Percentiles rank a stretch among this genome's conserved stretches.
Evolutionary conservation across 495 filamentous ascomycete species (phyloP).

Genomic region (Elaphomyces granulatus): DNA sequence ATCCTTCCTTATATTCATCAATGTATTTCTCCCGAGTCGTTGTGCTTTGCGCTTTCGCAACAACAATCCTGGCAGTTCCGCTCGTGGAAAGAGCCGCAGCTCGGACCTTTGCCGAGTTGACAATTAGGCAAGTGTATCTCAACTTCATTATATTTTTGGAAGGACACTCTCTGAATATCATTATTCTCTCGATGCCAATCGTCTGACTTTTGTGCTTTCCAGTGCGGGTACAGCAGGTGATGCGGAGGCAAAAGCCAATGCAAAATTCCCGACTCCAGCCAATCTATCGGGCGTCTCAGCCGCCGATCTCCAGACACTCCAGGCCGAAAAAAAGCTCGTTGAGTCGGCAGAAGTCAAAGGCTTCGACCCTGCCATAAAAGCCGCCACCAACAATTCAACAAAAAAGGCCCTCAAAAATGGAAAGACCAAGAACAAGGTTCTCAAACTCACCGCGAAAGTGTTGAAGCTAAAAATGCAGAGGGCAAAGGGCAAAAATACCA

Average conservation of each 20-base stretch:
- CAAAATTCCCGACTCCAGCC: slow-evolving; percentile 1
- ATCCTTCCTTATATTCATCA: too few relatives aligned
- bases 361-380: slow-evolving; percentile 4
- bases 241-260: slow-evolving; percentile 3
- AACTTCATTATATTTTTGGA: too few relatives aligned
- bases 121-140: too few relatives aligned
- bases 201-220: too few relatives aligned
- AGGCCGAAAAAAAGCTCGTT: slow-evolving; percentile 1
- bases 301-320: slow-evolving; percentile 2
- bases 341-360: slow-evolving; percentile 1
- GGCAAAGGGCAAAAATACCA: slow-evolving; percentile 22
- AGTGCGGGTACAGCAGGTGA: slow-evolving; percentile 4
- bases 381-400: slow-evolving; percentile 2
- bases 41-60: too few relatives aligned
- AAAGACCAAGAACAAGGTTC: slow-evolving; percentile 42
- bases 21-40: too few relatives aligned
- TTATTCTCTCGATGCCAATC: too few relatives aligned
- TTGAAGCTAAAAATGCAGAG: slow-evolving; percentile 18
- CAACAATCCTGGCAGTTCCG: too few relatives aligned
- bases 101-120: too few relatives aligned
- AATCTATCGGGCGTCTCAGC: slow-evolving; percentile 1
- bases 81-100: too few relatives aligned
- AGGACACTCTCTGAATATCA: too few relatives aligned
- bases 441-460: slow-evolving; percentile 32
- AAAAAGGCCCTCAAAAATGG: slow-evolving; percentile 29